Evolutionary conservation across 306 rosid species (phyloP), one percentile per base, ranked within the genome.

Genomic region (Geum urbanum): DNA sequence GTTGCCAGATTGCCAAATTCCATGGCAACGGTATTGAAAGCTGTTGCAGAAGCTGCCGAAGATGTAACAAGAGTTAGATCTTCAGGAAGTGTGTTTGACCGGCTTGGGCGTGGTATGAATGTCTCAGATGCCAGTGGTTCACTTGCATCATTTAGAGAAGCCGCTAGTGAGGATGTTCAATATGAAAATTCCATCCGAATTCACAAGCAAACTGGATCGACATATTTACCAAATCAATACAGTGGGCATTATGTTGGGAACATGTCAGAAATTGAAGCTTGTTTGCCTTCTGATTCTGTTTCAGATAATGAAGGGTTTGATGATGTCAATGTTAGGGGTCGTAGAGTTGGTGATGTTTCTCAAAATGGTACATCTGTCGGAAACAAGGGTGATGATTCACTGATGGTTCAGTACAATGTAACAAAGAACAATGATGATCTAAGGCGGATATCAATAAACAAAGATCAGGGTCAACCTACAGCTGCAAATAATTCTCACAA

Each of bases 11-110:
- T 85, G 77, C 75, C 85, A 64, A 88, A 86, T 83, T 87, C 92
- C 67, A 87, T 91, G 97, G 85, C 95, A 70, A 80, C 89, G n/a
- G 92, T 91, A 27, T 87, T 94, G 64, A 90, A 83, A 81, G 99
- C 99, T 58, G 96, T 89, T 69, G 89, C 92, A 0, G 97, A 90
- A 75, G 98, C 97, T 79, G 92, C 99, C 20, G 89, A 91, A 75
- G 96, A 91, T 79, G 96, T 86, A 63, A 74, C 67, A 40, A 86
- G 87, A 81, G 81, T 82, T 81, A 94, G 84, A 81, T 72, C 92
- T 63, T 83, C 92, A 40, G 81, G 91, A 35, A 88, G 88, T 80
- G 99, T 94, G 69, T 94, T 94, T 87, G 96, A 94, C 67, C 87
- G 99, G 70, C 91, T 94, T 54, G 86, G 99, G 71, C 80, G 84